These are phyloP conservation scores for Funneliformis geosporum DNA, from an alignment of 192 early-diverging fungal genomes.

Conservation along the genomic window DNA sequence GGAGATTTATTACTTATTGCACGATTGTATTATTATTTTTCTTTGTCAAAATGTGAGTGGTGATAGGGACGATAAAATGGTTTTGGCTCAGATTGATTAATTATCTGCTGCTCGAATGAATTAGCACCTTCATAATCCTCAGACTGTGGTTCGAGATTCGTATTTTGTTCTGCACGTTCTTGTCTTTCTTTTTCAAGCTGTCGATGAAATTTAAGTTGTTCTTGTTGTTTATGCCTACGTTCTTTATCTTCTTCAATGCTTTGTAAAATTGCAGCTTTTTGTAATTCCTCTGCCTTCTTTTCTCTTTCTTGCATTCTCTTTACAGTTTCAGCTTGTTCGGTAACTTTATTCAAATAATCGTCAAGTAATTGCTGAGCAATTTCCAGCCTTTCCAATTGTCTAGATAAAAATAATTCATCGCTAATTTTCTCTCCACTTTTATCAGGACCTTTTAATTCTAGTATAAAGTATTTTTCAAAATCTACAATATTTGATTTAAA, in stretches of 20 bases:
- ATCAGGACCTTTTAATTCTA: neutral
- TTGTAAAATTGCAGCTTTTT: neutral
- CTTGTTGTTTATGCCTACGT: neutral
- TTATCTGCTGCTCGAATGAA: neutral
- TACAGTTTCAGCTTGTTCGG: neutral
- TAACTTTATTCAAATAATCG: constrained; percentile 10
- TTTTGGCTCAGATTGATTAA: neutral
- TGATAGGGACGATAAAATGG: constrained; percentile 4
- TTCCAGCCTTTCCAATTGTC: neutral
- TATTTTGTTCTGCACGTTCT: neutral
- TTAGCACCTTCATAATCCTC: neutral
- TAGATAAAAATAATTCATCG: neutral
- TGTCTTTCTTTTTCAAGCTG: neutral
- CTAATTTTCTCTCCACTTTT: neutral
- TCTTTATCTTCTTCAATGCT: neutral
- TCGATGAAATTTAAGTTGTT: neutral
- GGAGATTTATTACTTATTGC: neutral
- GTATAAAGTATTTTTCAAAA: neutral
- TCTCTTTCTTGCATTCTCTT: neutral
- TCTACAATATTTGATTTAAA: neutral
- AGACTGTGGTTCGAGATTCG: neutral
- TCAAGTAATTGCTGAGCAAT: constrained; percentile 5
- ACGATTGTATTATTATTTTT: neutral
- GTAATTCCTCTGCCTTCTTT: neutral
- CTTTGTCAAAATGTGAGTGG: neutral